Base-by-base conservation (phyloP, 2,329 filamentous ascomycete species). In the Elsinoe australis region DNA sequence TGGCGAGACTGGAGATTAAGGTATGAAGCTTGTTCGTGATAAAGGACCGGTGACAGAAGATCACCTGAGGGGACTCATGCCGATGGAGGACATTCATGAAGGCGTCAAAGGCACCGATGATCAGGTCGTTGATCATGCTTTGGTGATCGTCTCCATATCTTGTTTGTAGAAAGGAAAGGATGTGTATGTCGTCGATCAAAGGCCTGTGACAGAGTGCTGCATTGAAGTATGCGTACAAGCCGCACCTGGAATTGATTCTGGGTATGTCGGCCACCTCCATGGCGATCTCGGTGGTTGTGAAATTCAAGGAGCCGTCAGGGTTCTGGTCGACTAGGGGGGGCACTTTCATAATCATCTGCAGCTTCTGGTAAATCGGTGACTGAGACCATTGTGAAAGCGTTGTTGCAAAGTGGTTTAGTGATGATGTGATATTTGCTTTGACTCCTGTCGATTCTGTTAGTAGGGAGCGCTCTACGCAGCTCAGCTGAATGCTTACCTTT, bases 71-170 rank as follows among this genome's bases (percentile, higher is more conserved):
- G 6, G 76, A 69, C 58, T 83, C 78, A 36, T 72, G 76, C 29
- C 85, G 79, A 56, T 92, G 86, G 53, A 90, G 85, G 4, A 85
- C 84, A 59, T 94, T 94, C 28, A 88, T 85, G 12, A 98, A 72
- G 4, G 94, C 76, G 58, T 96, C 89, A 59, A 98, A 96, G 0
- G 88, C 82, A 1, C 88, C 87, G 7, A 90, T 76, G 33, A 96
- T 84, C 1, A 96, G 72, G 58, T 95, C 88, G 47, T 87, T 79
- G 0, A 85, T 80, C 35, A 87, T 80, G 9, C 78, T 75, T 63
- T 90, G 84, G 33, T 85, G 75, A 58, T 95, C 85, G 31, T 83
- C 84, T 76, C 85, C 83, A 60, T 95, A 95, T 62, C 89, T 78
- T 55, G 89, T 87, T 57, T 87, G 81, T 33, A 96, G 67, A 64